Evolutionary conservation across 495 filamentous ascomycete species (phyloP).

Genomic region (Xylaria grammica): DNA sequence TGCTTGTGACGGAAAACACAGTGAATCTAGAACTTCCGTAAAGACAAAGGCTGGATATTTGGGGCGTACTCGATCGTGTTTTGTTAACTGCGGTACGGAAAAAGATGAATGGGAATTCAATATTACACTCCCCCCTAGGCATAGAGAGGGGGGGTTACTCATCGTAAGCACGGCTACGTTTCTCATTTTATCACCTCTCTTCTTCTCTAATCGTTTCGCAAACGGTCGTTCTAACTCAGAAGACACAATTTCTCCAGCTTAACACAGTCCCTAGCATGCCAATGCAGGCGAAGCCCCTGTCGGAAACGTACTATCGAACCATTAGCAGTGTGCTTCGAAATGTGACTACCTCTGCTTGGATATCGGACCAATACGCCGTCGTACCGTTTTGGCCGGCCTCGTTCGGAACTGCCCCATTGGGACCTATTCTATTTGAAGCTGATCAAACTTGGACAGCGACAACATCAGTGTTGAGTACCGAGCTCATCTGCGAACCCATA

Average conservation of each 20-base stretch:
- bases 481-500: conserved; percentile 37
- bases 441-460: conserved; percentile 39
- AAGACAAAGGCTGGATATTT: too few species aligned
- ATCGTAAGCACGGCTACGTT: too few species aligned
- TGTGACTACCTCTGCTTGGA: conserved; percentile 47
- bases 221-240: conserved; percentile 29
- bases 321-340: conserved; percentile 42
- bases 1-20: too few species aligned
- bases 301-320: conserved; percentile 37
- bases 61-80: too few species aligned
- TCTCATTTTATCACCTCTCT: conserved; percentile 42
- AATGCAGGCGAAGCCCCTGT: conserved; percentile 17
- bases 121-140: too few species aligned
- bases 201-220: conserved; percentile 38
- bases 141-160: too few species aligned
- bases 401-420: conserved; percentile 27
- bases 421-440: conserved; percentile 26
- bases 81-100: too few species aligned
- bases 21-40: too few species aligned
- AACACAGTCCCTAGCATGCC: conserved; percentile 27
- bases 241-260: conserved; percentile 30
- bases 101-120: too few species aligned
- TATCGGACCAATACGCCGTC: conserved; percentile 44
- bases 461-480: conserved; percentile 41
- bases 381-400: conserved; percentile 45